A percentile compares a stretch with the other conserved stretches of the same genome.
Conservation (phyloP, 2,329 filamentous ascomycete genomes). For the Trichoderma gracile region DNA sequence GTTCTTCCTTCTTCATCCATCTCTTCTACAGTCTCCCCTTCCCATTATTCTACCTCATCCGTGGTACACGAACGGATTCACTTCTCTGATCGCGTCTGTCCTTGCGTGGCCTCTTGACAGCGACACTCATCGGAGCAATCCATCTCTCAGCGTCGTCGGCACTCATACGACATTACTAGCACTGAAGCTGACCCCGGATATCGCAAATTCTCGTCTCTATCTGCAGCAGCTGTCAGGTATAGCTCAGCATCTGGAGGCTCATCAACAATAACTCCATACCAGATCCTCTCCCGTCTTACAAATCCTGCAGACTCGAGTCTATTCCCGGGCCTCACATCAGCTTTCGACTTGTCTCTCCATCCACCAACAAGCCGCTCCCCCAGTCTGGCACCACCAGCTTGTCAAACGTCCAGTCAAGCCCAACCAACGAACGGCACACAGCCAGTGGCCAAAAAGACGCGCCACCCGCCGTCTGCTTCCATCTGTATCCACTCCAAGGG, state of each 20-base stretch:
- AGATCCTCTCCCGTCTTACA: too few relatives aligned
- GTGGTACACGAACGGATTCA: too few relatives aligned
- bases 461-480: slow-evolving; percentile 19
- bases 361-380: slow-evolving; percentile 9
- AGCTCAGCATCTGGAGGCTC: too few relatives aligned
- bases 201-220: too few relatives aligned
- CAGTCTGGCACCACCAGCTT: slow-evolving; percentile 18
- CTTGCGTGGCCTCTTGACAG: background rate
- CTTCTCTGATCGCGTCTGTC: too few relatives aligned
- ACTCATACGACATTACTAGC: too few relatives aligned
- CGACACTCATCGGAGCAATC: background rate
- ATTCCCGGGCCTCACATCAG: background rate
- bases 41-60: background rate
- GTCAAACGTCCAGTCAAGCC: background rate
- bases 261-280: too few relatives aligned
- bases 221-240: too few relatives aligned
- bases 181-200: too few relatives aligned
- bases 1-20: background rate
- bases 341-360: background rate
- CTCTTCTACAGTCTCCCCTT: background rate
- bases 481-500: slow-evolving; percentile 22
- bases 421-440: background rate
- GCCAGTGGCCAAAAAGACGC: slow-evolving; percentile 8
- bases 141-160: slow-evolving; percentile 12
- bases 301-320: background rate